Evolutionary conservation across 805 yeast genomes (phyloP).

Genomic region (Tetrapisispora nanseiensis): DNA sequence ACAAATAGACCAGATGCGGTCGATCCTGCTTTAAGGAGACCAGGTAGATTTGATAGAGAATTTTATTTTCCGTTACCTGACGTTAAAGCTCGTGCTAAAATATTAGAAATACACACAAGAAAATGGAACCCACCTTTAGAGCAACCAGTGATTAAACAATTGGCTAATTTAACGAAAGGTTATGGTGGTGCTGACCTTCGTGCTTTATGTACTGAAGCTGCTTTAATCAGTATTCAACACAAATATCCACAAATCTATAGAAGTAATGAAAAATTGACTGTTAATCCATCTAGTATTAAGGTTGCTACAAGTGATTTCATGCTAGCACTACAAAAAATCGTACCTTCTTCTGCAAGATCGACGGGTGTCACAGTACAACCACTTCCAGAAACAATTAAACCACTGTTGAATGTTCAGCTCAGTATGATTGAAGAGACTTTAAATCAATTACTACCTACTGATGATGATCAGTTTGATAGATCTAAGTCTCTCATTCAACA

Average conservation of each 20-base stretch:
- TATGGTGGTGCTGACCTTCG: constrained; percentile 97
- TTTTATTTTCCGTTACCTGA: constrained; percentile 94
- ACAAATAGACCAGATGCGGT: constrained; percentile 96
- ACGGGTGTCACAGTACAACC: constrained; percentile 67
- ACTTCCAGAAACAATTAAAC: constrained; percentile 59
- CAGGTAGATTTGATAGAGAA: constrained; percentile 95
- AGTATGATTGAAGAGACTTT: constrained; percentile 38
- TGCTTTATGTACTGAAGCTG: constrained; percentile 93
- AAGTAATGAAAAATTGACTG: constrained; percentile 58
- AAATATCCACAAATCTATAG: constrained; percentile 87
- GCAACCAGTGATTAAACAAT: constrained; percentile 45
- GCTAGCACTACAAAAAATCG: constrained; percentile 72
- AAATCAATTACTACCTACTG: constrained; percentile 51
- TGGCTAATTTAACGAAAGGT: constrained; percentile 82
- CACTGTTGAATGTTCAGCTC: constrained; percentile 49
- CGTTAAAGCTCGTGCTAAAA: constrained; percentile 62
- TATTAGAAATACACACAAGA: constrained; percentile 74
- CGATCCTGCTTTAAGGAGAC: constrained; percentile 95
- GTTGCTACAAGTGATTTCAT: constrained; percentile 80
- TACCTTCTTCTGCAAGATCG: constrained; percentile 88
- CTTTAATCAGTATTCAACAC: constrained; percentile 82
- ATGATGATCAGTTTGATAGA: constrained; percentile 11
- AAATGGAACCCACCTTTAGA: constrained; percentile 77
- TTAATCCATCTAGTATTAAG: constrained; percentile 59
- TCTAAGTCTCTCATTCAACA: constrained; percentile 26